Base-by-base conservation (phyloP, 805 yeast genomes). In the Lachancea meyersii region DNA sequence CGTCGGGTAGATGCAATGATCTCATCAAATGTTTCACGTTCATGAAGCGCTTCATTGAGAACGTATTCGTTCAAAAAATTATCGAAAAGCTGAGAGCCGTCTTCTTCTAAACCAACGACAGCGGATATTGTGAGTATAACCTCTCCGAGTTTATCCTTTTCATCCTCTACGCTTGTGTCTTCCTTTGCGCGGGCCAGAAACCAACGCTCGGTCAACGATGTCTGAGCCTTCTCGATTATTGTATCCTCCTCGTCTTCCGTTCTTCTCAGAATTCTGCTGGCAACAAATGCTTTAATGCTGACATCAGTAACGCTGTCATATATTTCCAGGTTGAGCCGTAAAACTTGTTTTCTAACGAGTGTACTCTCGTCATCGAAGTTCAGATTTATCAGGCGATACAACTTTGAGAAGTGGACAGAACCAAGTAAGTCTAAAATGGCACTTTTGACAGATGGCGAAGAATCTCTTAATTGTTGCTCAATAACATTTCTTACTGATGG, bases 401-500 rank as follows among this genome's bases (percentile, higher is more conserved):
- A 80, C 21, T 70, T 71, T 6, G 54, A n/a, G 19, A 51, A 49
- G 1, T 60, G 49, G 6, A 58, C 48, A 2, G 69, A 68, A 17
- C 75, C 65, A 2, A 63, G 52, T 31, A 87, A 67, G 33, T 85
- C 93, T 22, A 87, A 64, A 2, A 81, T 81, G 0, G 94, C 86
- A 52, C 82, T 88, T 45, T 87, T 71, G 0, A 86, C 91, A 31
- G 80, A 72, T 0, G 94, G 78, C 2, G 87, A 83, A 0, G 72
- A 54, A 47, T 83, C 91, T 4, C 55, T 61, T 30, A 87, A 61
- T 35, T 78, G 64, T 8, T 60, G 65, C 1, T 76, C 64, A 2
- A 87, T 66, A 0, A 83, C 69, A 1, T 62, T 62, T 48, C 72
- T 79, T 5, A 86, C 72, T 8, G 64, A 63, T 1, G 78, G 71